These are phyloP conservation scores for Heliamphora exappendiculata DNA, from an alignment of 148 eudicot species.

Conservation along the genomic window DNA sequence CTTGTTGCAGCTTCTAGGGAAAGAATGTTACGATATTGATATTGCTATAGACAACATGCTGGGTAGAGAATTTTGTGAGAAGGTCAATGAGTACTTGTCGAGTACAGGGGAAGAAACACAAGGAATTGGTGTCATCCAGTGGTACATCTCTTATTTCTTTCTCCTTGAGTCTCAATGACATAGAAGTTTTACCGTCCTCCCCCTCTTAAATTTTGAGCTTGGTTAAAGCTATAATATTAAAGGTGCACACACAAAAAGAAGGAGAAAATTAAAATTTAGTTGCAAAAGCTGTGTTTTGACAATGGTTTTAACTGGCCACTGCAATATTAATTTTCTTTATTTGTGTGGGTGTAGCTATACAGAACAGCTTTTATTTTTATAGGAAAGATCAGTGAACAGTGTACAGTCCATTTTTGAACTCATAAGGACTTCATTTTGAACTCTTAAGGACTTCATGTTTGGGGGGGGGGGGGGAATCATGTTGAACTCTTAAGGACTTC, in stretches of 20 bases:
- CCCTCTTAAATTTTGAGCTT: neutral
- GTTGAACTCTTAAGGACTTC: neutral
- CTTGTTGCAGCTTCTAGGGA: slow-evolving; percentile 68
- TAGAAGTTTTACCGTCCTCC: neutral
- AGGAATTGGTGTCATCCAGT: slow-evolving; percentile 73
- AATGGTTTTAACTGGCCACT: neutral
- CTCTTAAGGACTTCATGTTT: neutral
- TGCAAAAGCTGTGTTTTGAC: neutral
- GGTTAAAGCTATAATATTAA: neutral
- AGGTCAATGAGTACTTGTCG: slow-evolving; percentile 65
- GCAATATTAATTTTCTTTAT: neutral
- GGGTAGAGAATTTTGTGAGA: slow-evolving; percentile 88
- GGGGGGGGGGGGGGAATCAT: neutral
- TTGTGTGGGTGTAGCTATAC: neutral
- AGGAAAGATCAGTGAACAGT: neutral
- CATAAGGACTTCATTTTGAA: neutral
- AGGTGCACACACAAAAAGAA: neutral
- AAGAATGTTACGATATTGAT: slow-evolving; percentile 92
- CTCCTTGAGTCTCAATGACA: neutral
- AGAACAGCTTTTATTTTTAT: neutral
- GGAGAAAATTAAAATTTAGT: neutral
- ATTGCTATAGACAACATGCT: slow-evolving; percentile 85
- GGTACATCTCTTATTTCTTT: slow-evolving; percentile 33
- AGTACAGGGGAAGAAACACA: slow-evolving; percentile 64
- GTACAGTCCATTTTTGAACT: neutral